A percentile compares a stretch with the other conserved stretches of the same genome.
These are phyloP conservation scores for Trametes pubescens DNA, from an alignment of 1,284 basidiomycete species.

Conservation along the genomic window DNA sequence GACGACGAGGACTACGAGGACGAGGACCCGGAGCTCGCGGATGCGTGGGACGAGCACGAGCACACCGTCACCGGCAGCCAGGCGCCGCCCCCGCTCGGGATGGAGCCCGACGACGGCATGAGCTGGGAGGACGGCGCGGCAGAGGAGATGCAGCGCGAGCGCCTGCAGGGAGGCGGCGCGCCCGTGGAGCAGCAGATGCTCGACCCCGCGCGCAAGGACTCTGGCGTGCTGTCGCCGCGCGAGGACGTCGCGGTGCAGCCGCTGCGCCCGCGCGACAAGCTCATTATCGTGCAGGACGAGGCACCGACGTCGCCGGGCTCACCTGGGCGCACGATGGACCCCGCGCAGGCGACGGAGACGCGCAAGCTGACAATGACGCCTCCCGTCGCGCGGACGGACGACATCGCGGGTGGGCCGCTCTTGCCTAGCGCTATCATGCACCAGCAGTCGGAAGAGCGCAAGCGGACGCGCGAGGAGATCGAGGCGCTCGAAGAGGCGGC, in stretches of 20 bases:
- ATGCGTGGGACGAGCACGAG: constrained; percentile 51
- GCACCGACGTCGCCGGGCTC: constrained; percentile 38
- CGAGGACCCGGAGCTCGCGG: constrained; percentile 68
- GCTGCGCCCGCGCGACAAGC: constrained; percentile 48
- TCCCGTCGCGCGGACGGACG: constrained; percentile 61
- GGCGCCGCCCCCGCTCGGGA: constrained; percentile 37
- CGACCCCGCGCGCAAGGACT: constrained; percentile 31
- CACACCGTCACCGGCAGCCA: constrained; percentile 25
- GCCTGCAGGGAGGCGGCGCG: constrained; percentile 36
- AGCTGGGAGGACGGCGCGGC: constrained; percentile 75
- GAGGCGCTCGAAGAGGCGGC: constrained; percentile 64
- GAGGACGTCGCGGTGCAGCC: constrained; percentile 38
- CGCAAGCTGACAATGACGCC: constrained; percentile 82
- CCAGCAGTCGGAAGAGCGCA: constrained; percentile 64
- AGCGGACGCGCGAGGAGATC: constrained; percentile 66
- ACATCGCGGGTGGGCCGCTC: constrained; percentile 49
- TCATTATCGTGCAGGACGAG: constrained; percentile 36
- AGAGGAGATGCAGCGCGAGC: constrained; percentile 52
- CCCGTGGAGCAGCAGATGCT: constrained; percentile 50
- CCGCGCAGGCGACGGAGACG: constrained; percentile 68
- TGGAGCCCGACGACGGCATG: constrained; percentile 80
- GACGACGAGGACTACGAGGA: constrained; percentile 77
- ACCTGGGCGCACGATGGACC: constrained; percentile 55
- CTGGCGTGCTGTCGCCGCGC: constrained; percentile 33
- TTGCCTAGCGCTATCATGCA: constrained; percentile 57